Conservation (phyloP, 2,329 filamentous ascomycete species). For the Xylariaceae sp. region DNA sequence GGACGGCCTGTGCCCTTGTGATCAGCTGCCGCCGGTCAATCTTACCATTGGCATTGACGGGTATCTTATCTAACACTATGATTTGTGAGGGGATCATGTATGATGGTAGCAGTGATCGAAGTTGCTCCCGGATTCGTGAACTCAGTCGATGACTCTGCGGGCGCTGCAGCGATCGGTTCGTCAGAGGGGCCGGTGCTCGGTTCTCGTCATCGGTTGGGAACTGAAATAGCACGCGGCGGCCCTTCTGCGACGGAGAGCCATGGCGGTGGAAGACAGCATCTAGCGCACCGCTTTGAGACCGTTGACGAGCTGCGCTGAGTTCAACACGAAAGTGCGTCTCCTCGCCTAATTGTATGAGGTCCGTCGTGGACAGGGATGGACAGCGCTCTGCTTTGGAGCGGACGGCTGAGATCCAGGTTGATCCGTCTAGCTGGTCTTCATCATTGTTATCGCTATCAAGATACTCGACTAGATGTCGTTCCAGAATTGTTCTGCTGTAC, state of each 20-base stretch:
- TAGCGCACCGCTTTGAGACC: conserved; percentile 1
- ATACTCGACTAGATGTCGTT: background rate
- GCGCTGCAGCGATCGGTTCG: background rate
- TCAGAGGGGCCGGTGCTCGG: background rate
- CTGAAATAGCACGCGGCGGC: background rate
- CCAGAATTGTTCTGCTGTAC: background rate
- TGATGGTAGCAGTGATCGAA: conserved; percentile 4
- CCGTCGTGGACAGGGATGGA: conserved; percentile 2
- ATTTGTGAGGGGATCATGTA: conserved; percentile 11
- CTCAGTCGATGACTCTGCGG: background rate
- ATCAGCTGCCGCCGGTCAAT: conserved; percentile 10
- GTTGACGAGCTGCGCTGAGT: conserved; percentile 8
- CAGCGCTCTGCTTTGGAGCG: background rate
- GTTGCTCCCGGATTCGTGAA: conserved; percentile 6
- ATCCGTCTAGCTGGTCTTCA: background rate
- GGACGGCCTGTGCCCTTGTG: conserved; percentile 5
- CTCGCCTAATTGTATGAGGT: conserved; percentile 1
- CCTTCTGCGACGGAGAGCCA: background rate
- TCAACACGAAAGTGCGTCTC: conserved; percentile 1
- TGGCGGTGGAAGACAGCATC: conserved; percentile 6
- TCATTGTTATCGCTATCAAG: background rate
- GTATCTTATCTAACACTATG: conserved; percentile 10
- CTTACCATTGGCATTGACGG: conserved; percentile 12
- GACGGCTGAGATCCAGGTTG: conserved; percentile 6
- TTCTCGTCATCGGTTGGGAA: conserved; percentile 6